Conservation (phyloP, 2,329 filamentous ascomycete species). For the Incumbomyces lentus region DNA sequence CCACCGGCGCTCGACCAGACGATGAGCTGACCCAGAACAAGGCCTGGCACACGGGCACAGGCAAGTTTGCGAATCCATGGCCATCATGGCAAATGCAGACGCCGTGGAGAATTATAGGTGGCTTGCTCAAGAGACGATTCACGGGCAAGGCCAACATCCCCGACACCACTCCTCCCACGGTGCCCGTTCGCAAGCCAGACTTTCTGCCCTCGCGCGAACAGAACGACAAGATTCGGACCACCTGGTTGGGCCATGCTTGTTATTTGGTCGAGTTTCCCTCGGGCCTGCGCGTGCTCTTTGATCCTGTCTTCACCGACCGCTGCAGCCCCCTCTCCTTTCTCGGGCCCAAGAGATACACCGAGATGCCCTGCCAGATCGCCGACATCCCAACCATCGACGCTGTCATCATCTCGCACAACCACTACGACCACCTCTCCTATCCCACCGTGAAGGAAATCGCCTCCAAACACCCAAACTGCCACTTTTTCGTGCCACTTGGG, state of each 20-base stretch:
- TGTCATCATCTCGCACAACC: slow-evolving; percentile 73
- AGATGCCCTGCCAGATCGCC: slow-evolving; percentile 61
- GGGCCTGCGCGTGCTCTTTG: slow-evolving; percentile 80
- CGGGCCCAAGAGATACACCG: slow-evolving; percentile 66
- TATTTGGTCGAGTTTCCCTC: slow-evolving; percentile 84
- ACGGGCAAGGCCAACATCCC: slow-evolving; percentile 45
- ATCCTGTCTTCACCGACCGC: slow-evolving; percentile 82
- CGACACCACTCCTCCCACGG: slow-evolving; percentile 54
- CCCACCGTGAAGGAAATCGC: slow-evolving; percentile 62
- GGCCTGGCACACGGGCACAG: slow-evolving; percentile 29
- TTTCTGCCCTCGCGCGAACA: slow-evolving; percentile 52
- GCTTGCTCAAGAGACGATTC: slow-evolving; percentile 29
- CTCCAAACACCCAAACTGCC: slow-evolving; percentile 61
- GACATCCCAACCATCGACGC: slow-evolving; percentile 56
- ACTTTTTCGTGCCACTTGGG: slow-evolving; percentile 80
- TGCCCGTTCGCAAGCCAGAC: slow-evolving; percentile 55
- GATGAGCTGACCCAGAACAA: slow-evolving; percentile 29
- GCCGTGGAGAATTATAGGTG: slow-evolving; percentile 11
- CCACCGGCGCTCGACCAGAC: slow-evolving; percentile 26
- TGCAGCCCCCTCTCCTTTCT: slow-evolving; percentile 66
- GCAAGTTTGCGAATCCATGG: slow-evolving; percentile 36
- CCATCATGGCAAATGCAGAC: slow-evolving; percentile 24
- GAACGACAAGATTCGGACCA: slow-evolving; percentile 60
- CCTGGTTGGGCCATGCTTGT: slow-evolving; percentile 92
- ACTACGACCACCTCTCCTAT: slow-evolving; percentile 86